These are phyloP conservation scores for Chlorella sp. DNA, from an alignment of 139 green algal genomes.

Conservation along the genomic window DNA sequence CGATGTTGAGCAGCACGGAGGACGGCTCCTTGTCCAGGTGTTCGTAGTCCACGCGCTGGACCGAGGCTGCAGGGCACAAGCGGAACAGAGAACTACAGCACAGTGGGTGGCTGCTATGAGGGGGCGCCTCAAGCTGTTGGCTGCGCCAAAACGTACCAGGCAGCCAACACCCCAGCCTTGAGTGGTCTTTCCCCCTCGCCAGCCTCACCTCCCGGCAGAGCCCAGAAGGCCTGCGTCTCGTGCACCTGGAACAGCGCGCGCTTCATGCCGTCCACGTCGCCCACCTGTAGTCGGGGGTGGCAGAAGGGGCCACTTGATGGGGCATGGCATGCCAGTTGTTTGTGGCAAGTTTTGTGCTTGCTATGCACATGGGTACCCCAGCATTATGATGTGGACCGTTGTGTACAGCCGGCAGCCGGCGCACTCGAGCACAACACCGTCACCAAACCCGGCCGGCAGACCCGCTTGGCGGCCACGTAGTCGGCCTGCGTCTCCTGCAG, in stretches of 20 bases:
- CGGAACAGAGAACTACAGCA: too few relatives aligned
- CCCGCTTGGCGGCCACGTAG: constrained; percentile 41
- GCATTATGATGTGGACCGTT: too few relatives aligned
- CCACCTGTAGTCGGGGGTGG: neutral
- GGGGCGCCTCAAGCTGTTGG: neutral
- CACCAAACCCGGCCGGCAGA: too few relatives aligned
- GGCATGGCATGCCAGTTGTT: too few relatives aligned
- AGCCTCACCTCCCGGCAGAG: neutral
- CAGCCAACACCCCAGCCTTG: too few relatives aligned
- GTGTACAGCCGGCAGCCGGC: too few relatives aligned
- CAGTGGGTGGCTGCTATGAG: neutral
- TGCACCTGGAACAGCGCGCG: constrained; percentile 41
- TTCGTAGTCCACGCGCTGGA: constrained; percentile 15
- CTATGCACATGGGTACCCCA: too few relatives aligned
- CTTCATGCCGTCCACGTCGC: constrained; percentile 25
- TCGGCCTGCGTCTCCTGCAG: constrained; percentile 50
- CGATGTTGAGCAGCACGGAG: constrained; percentile 42
- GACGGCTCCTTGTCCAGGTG: constrained; percentile 44
- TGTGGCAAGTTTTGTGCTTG: too few relatives aligned
- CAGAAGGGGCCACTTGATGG: too few relatives aligned
- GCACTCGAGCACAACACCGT: too few relatives aligned
- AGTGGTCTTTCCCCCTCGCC: neutral
- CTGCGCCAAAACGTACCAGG: too few relatives aligned
- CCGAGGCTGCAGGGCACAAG: neutral
- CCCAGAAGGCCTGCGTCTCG: constrained; percentile 54